These are phyloP conservation scores for Protomyces gravidus DNA, from an alignment of 1,139 yeast genomes.

Conservation along the genomic window DNA sequence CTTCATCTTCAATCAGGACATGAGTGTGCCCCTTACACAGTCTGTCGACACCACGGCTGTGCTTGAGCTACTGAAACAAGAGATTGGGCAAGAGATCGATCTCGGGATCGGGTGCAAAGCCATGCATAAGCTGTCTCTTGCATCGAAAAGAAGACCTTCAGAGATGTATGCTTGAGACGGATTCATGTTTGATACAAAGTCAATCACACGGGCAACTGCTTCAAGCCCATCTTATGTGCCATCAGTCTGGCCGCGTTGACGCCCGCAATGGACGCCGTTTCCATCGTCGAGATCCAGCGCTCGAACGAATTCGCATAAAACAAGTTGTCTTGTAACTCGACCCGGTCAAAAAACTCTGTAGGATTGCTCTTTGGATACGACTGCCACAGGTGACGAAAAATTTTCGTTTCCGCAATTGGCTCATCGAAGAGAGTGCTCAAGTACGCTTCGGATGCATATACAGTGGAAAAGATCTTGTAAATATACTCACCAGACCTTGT, in stretches of 20 bases:
- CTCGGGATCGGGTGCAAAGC: neutral
- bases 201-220: too few species aligned
- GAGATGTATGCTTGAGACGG: neutral
- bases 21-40: neutral
- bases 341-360: constrained; percentile 35
- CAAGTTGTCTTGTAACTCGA: constrained; percentile 38
- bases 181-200: too few species aligned
- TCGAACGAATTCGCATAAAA: constrained; percentile 48
- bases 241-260: constrained; percentile 42
- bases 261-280: constrained; percentile 49
- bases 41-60: neutral
- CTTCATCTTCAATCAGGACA: neutral
- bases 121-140: neutral
- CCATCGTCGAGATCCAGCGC: constrained; percentile 49
- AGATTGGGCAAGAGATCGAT: neutral
- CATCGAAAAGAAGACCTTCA: neutral
- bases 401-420: constrained; percentile 34
- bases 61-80: neutral
- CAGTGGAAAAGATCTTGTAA: constrained; percentile 45
- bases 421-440: constrained; percentile 37
- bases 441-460: constrained; percentile 35
- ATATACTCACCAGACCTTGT: constrained; percentile 38
- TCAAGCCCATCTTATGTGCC: constrained; percentile 5
- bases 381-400: constrained; percentile 42
- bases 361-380: constrained; percentile 44